phyloP scores from a whole-genome alignment of 768 basidiomycete species.

The Xerocomellus dryophilus region DNA sequence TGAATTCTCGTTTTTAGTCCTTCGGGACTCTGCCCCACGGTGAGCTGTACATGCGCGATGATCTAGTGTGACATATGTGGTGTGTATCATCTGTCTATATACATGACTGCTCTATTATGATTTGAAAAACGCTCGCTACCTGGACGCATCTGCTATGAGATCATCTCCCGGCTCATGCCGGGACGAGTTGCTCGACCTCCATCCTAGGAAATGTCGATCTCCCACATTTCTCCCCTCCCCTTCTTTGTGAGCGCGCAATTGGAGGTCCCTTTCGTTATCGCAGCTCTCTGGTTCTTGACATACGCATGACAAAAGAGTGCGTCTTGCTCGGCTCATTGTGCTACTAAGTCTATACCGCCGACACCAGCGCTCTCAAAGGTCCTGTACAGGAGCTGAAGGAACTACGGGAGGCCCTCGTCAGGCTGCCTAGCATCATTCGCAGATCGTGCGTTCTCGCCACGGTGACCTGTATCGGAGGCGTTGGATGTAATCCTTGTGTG shows the following conservation, averaged over 20 bases:
- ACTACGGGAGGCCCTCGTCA: slow-evolving; percentile 68
- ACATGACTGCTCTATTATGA: too few species aligned
- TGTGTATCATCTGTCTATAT: too few species aligned
- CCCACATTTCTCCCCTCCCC: slow-evolving; percentile 57
- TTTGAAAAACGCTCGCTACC: too few species aligned
- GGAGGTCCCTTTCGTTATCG: slow-evolving; percentile 75
- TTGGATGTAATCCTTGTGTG: slow-evolving; percentile 77
- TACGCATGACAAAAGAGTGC: slow-evolving; percentile 73
- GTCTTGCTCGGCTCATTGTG: slow-evolving; percentile 51
- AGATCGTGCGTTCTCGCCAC: slow-evolving; percentile 58
- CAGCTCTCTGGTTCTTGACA: slow-evolving; percentile 59
- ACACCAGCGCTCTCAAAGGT: slow-evolving; percentile 25
- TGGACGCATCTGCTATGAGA: too few species aligned
- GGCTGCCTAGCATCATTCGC: slow-evolving; percentile 73
- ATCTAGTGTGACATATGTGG: too few species aligned
- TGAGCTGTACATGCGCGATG: too few species aligned
- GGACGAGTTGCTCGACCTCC: too few species aligned
- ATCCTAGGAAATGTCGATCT: too few species aligned
- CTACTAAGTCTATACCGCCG: too few species aligned
- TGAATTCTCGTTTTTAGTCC: too few species aligned
- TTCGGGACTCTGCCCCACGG: too few species aligned
- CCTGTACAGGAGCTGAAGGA: slow-evolving; percentile 50
- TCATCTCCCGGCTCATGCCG: too few species aligned
- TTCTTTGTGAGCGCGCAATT: slow-evolving; percentile 76
- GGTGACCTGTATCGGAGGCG: slow-evolving; percentile 44